These are phyloP conservation scores for Podospora bellae-mahoneyi DNA, from an alignment of 495 filamentous ascomycete species.

Conservation along the genomic window DNA sequence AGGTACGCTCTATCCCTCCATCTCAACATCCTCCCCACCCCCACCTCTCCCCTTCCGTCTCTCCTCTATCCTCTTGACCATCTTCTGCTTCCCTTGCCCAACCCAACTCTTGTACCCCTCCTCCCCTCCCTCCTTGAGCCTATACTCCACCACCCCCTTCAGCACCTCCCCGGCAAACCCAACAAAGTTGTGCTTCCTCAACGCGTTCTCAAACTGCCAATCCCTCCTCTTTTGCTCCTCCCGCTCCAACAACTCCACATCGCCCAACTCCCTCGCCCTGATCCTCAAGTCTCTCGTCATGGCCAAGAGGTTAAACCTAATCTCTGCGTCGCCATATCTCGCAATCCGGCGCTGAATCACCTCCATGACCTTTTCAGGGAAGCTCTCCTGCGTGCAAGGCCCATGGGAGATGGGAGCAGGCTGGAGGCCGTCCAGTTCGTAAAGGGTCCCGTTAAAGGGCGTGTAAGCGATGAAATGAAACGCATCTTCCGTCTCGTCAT, in stretches of 20 bases:
- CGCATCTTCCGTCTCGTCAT: slow-evolving; percentile 67
- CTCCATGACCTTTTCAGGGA: slow-evolving; percentile 79
- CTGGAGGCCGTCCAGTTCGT: slow-evolving; percentile 94
- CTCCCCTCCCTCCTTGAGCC: slow-evolving; percentile 61
- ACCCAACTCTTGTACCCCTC: slow-evolving; percentile 76
- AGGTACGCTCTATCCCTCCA: slow-evolving; percentile 32
- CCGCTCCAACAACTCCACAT: slow-evolving; percentile 68
- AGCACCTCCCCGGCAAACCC: slow-evolving; percentile 90
- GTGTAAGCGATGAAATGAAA: slow-evolving; percentile 99
- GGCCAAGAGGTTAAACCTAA: slow-evolving; percentile 92
- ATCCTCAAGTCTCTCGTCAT: slow-evolving; percentile 79
- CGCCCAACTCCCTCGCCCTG: slow-evolving; percentile 75
- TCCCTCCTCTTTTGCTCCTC: slow-evolving; percentile 81
- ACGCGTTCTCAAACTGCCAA: slow-evolving; percentile 95
- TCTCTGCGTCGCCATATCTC: slow-evolving; percentile 81
- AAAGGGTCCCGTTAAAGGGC: slow-evolving; percentile 69
- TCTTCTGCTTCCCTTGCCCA: slow-evolving; percentile 68
- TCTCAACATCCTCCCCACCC: slow-evolving; percentile 43
- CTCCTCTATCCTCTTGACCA: slow-evolving; percentile 60
- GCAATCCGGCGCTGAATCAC: slow-evolving; percentile 81
- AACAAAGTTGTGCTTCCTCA: slow-evolving; percentile 92
- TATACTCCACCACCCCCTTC: slow-evolving; percentile 73
- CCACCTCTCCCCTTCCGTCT: slow-evolving; percentile 37
- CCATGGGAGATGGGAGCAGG: slow-evolving; percentile 90
- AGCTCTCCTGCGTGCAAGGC: slow-evolving; percentile 60